Base-by-base conservation (phyloP, 78 protist genomes). In the Planoprotostelium fungivorum region DNA sequence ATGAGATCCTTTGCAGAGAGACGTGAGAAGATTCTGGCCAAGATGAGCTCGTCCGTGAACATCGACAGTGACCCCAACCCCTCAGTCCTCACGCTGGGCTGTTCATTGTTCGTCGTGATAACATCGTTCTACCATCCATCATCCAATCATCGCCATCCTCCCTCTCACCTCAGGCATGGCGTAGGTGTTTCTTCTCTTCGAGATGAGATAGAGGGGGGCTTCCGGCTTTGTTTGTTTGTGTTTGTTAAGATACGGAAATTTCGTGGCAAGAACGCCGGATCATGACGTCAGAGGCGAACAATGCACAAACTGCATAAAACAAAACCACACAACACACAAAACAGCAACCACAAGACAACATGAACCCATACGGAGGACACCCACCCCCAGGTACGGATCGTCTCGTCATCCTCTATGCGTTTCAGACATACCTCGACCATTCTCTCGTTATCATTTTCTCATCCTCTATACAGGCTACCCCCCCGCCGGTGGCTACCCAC, bases 401-500 rank as follows among this genome's bases (percentile, higher is more conserved):
- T 63, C 35, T n/a, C 1, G 34, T 28, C 63, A 73, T 28, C 63
- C 35, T 87, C 25, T 37, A 73, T 29, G 28, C 29, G 16, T 29
- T 25, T 34, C 28, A 1, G 35, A 1, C 0, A 25, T 36, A 35
- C 35, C 34, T 23, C 63, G 38, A 0, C 34, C 63, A 34, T 29
- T 87, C 28, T 35, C 31, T 36, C 0, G 0, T 87, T n/a, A 63
- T 36, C 1, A 63, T 36, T 1, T n/a, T 87, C 88, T 51, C 34
- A 38, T 51, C 91, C 91, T 36, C 94, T 85, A 91, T 85, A 85
- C 34, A 51, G 94, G 88, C 34, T 91, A 91, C 35, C 90, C 91
- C 83, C 94, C 94, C 38, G 88, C 86, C 25, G n/a, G n/a, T n/a
- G 84, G 39, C 23, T 29, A 25, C 38, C 88, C 88, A 88, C 84